Percentiles rank a stretch among this genome's conserved stretches.
Evolutionary conservation across 1,284 basidiomycete genomes (phyloP).

Genomic region (Cerioporus squamosus): DNA sequence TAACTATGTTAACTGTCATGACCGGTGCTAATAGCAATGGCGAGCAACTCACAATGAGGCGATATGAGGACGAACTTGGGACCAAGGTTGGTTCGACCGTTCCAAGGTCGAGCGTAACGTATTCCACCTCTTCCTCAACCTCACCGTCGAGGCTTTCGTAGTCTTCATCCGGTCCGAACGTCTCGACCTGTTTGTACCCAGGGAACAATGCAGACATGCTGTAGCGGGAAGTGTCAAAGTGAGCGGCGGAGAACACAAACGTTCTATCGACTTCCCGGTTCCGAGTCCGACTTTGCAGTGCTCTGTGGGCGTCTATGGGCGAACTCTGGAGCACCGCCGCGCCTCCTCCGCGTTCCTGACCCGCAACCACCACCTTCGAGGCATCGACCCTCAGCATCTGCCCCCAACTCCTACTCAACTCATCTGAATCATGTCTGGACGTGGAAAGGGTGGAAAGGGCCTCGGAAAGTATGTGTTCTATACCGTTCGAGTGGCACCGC

Average conservation of each 20-base stretch:
- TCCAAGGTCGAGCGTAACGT: conserved; percentile 75
- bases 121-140: conserved; percentile 57
- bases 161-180: conserved; percentile 61
- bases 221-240: background rate
- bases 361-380: conserved; percentile 20
- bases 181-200: conserved; percentile 65
- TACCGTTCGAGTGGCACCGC: background rate
- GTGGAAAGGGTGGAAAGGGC: conserved; percentile 64
- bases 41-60: conserved; percentile 65
- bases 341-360: conserved; percentile 17
- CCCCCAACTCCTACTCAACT: conserved; percentile 2
- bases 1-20: background rate
- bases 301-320: background rate
- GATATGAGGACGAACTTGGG: conserved; percentile 66
- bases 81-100: conserved; percentile 73
- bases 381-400: conserved; percentile 7
- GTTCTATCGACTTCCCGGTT: no score
- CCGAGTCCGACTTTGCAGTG: no score
- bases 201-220: conserved; percentile 37
- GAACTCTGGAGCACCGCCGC: conserved; percentile 15
- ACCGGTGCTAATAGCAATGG: background rate
- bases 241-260: no score
- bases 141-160: conserved; percentile 55
- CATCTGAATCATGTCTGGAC: conserved; percentile 55
- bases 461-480: conserved; percentile 31